Conservation (phyloP, 2,329 filamentous ascomycete genomes). For the Hyphodiscus sp. region DNA sequence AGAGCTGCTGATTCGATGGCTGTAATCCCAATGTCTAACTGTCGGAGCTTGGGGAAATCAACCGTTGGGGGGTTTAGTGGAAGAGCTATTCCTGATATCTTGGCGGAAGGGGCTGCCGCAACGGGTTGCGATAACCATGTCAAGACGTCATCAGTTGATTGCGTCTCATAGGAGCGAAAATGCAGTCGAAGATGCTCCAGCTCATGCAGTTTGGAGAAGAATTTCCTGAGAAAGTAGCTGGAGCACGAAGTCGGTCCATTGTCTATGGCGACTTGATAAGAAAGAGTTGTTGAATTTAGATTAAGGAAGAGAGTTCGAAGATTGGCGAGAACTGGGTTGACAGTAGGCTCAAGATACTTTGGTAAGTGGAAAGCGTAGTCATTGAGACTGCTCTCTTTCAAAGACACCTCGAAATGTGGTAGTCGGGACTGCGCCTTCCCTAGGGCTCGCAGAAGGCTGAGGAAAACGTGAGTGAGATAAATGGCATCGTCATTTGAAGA, state of each 20-base stretch:
- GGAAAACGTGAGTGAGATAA: conserved; percentile 31
- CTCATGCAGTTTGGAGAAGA: conserved; percentile 33
- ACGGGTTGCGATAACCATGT: conserved; percentile 7
- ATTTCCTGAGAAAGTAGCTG: conserved; percentile 11
- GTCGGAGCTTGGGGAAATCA: conserved; percentile 31
- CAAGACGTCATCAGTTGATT: conserved; percentile 1
- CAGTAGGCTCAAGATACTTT: conserved; percentile 30
- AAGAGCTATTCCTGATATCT: neutral
- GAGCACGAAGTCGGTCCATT: conserved; percentile 20
- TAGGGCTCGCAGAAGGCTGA: conserved; percentile 37
- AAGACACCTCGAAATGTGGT: conserved; percentile 42
- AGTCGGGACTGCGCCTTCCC: conserved; percentile 34
- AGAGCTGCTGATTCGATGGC: conserved; percentile 28
- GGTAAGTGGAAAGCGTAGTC: conserved; percentile 43
- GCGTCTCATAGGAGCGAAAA: conserved; percentile 24
- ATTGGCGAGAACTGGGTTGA: conserved; percentile 37
- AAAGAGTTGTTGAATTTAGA: conserved; percentile 16
- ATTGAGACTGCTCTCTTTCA: conserved; percentile 30
- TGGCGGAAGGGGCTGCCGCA: neutral
- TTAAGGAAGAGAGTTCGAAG: conserved; percentile 41
- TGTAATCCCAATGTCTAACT: conserved; percentile 40
- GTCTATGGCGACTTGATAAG: conserved; percentile 1
- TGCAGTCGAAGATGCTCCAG: conserved; percentile 50
- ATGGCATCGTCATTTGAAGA: conserved; percentile 20
- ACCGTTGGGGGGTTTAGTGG: conserved; percentile 23